Evolutionary conservation across 116 monocot genomes (phyloP).

Genomic region (Zostera marina): DNA sequence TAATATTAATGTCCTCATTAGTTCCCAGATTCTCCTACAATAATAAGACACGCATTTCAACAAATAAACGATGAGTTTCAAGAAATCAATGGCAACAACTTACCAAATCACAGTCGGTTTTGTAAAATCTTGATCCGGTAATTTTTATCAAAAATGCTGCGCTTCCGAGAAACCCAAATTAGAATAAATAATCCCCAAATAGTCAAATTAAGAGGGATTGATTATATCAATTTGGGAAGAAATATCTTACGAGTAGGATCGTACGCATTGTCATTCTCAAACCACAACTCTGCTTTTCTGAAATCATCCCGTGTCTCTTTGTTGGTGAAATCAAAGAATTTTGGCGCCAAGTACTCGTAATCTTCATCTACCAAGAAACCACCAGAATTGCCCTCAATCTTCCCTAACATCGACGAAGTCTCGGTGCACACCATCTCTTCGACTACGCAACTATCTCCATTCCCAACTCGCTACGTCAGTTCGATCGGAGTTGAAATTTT

Average conservation of each 20-base stretch:
- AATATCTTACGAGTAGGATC: conserved; percentile 64
- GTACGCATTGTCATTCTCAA: conserved; percentile 50
- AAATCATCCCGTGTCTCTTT: conserved; percentile 47
- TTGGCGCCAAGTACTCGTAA: conserved; percentile 81
- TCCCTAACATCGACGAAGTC: background rate
- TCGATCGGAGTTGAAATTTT: too few relatives aligned
- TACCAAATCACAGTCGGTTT: conserved; percentile 21
- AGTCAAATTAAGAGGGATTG: too few relatives aligned
- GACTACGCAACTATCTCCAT: background rate
- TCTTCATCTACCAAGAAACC: conserved; percentile 36
- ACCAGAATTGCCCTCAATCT: background rate
- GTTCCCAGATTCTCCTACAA: conserved; percentile 14
- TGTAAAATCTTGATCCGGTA: conserved; percentile 29
- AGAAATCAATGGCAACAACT: background rate
- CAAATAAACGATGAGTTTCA: background rate
- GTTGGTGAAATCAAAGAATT: conserved; percentile 63
- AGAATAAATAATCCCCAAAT: too few relatives aligned
- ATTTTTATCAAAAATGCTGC: conserved; percentile 59
- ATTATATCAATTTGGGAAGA: too few relatives aligned
- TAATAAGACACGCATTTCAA: background rate
- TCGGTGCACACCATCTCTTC: conserved; percentile 4
- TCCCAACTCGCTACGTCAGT: too few relatives aligned
- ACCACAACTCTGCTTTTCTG: conserved; percentile 57
- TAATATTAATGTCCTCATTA: conserved; percentile 5
- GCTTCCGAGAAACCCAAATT: background rate